Evolutionary conservation across 352 stramenopile species (phyloP), one percentile per base, ranked within the genome.

Genomic region (Plasmopara viticola): DNA sequence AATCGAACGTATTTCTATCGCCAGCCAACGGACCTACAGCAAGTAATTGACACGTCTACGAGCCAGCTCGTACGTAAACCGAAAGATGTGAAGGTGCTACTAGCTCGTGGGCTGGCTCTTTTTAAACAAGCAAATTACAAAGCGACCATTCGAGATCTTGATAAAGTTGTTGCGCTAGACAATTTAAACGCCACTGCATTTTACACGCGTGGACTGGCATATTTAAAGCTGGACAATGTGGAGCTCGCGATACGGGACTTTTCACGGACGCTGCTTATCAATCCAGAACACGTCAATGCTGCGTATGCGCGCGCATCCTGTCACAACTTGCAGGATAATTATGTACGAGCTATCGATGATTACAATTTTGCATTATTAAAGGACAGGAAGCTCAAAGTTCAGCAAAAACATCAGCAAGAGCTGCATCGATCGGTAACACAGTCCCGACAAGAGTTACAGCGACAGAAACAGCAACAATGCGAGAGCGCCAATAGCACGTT

Each of bases 301-400:
- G 80, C 81, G 15, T 96, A 95, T 42, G 82, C 82, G 33, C 70
- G 87, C 7, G 87, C 83, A 2, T 90, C 87, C 17, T 94, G 78
- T 48, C 91, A 86, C 64, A 96, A 96, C 56, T 81, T 68, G 14
- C 77, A 92, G 50, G 86, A 83, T 3, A 75, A 92, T 63, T 93
- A 94, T 51, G 68, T 84, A 17, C 70, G 69, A 18, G 87, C 87
- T 2, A 95, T 96, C 44, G 86, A 96, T 45, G 86, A 96, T 54
- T 96, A 96, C 67, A 95, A 90, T 44, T 78, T 91, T 30, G 85
- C 86, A 0, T 60, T 96, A 29, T 58, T 80, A 28, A 90, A 94
- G 51, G 86, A 96, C 57, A 80, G 90, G 50, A 70, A 75, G 42
- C 52, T 72, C 25, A 84, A 82, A 51, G 18, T 72, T 0, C 55